Evolutionary conservation across 2,329 filamentous ascomycete genomes (phyloP).

Genomic region (Fusarium bactridioides): DNA sequence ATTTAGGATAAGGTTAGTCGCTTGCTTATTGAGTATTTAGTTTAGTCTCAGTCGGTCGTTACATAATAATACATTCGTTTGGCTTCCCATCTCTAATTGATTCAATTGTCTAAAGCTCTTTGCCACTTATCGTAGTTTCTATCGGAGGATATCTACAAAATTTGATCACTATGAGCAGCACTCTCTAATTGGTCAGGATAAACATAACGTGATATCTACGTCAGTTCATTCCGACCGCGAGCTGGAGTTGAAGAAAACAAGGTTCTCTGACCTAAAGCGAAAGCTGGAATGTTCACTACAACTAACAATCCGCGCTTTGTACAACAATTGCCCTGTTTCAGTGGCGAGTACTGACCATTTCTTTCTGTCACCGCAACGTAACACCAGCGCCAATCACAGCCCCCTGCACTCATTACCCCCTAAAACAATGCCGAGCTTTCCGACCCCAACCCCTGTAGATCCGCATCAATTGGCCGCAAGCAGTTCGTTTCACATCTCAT

Average conservation of each 20-base stretch:
- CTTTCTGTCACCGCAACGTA: neutral
- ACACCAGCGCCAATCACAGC: neutral
- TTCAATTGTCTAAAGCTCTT: too few species aligned
- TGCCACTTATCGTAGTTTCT: too few species aligned
- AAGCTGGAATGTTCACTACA: neutral
- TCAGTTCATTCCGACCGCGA: neutral
- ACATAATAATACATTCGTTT: neutral
- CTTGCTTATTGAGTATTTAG: too few species aligned
- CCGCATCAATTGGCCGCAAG: slow-evolving; percentile 1
- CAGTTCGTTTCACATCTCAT: slow-evolving; percentile 10
- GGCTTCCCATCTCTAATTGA: too few species aligned
- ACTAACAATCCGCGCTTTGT: neutral
- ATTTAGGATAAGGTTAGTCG: neutral
- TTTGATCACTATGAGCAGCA: too few species aligned
- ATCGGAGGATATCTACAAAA: too few species aligned
- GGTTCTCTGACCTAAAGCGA: neutral
- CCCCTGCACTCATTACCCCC: neutral
- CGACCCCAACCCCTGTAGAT: neutral
- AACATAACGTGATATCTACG: neutral
- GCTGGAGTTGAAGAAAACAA: neutral
- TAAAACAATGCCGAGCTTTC: slow-evolving; percentile 8
- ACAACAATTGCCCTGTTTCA: neutral
- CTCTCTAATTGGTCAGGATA: neutral
- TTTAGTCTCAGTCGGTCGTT: neutral
- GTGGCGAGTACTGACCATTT: too few species aligned